Evolutionary conservation across 108 stramenopile genomes (phyloP), one percentile per base, ranked within the genome.

Genomic region (Chaetoceros muelleri): DNA sequence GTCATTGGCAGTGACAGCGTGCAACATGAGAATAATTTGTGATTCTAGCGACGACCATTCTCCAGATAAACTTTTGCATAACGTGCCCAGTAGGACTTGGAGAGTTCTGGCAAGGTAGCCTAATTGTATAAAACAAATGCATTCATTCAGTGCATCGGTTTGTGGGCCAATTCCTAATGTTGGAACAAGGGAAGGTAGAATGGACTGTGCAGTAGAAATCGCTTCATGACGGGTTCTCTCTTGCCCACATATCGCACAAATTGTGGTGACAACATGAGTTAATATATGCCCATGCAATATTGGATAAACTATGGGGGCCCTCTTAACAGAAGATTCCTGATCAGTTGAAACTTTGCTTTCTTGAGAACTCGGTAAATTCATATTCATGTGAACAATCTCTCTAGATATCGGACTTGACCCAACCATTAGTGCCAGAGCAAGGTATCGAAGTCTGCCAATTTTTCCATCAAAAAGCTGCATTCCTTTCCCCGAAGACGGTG

Each of bases 391-490:
- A n/a, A 80, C 60, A 8, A 87, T 66, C 64, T 91, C 90, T 21
- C 58, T 72, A 10, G 85, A 75, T 18, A 91, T 75, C 20, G 90
- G 77, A 25, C 90, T 84, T 24, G 84, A 60, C 16, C 85, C 84
- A 2, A 71, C 77, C 82, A 87, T 87, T 16, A 85, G 64, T 2
- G 90, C 78, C 23, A 91, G 66, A 7, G 70, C 83, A 25, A 91
- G 54, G 55, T 85, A 84, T 28, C 90, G 62, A 24, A 87, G 67
- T 55, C 73, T 82, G 1, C 90, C 90, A 21, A 91, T 27, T 46
- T 85, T 59, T 16, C 90, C 90, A 52, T 73, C 65, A 56, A 91
- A 91, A 7, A 83, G 85, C 44, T 91, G 90, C 2, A 54, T 63
- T 2, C 90, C 84, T n/a, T 71, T 79, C 44, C 87, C 85, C 20